Conservation (phyloP, 768 basidiomycete species). For the Coprinopsis strossmayeri region DNA sequence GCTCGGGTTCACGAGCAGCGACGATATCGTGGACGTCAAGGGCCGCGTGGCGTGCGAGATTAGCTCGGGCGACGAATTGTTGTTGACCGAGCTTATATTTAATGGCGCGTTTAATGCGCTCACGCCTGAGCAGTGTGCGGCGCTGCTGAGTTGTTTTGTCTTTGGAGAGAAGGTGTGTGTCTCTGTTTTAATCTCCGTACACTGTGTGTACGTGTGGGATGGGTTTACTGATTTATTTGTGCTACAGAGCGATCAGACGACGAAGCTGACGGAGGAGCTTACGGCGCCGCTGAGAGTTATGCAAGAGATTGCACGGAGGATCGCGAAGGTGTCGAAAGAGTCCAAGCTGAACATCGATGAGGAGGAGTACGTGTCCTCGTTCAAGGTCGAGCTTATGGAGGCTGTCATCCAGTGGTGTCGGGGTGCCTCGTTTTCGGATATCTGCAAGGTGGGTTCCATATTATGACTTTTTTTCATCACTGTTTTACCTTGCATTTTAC, state of each 20-base stretch:
- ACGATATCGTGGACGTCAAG: constrained; percentile 97
- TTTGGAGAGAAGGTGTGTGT: constrained; percentile 84
- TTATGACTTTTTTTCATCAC: not conserved
- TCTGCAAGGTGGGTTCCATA: constrained; percentile 70
- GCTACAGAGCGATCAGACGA: constrained; percentile 72
- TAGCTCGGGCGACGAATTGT: constrained; percentile 91
- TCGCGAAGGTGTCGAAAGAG: constrained; percentile 96
- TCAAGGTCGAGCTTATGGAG: constrained; percentile 99
- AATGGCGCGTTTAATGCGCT: constrained; percentile 93
- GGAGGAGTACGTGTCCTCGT: constrained; percentile 91
- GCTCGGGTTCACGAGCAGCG: constrained; percentile 79
- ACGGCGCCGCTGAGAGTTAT: constrained; percentile 88
- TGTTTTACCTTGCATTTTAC: not conserved
- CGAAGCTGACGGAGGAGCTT: constrained; percentile 88
- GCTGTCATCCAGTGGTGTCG: constrained; percentile 97
- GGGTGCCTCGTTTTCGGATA: constrained; percentile 94
- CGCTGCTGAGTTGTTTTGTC: constrained; percentile 95
- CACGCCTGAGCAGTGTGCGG: constrained; percentile 87
- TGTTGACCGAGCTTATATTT: constrained; percentile 96
- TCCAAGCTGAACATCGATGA: constrained; percentile 85
- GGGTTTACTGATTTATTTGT: not conserved
- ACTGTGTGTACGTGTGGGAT: no score
- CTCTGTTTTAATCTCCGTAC: no score
- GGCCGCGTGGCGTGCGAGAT: constrained; percentile 98
- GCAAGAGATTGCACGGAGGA: constrained; percentile 92